Percentiles rank a stretch among this genome's conserved stretches.
Evolutionary conservation across 495 filamentous ascomycete species (phyloP).

Genomic region (Xylaria intraflava): DNA sequence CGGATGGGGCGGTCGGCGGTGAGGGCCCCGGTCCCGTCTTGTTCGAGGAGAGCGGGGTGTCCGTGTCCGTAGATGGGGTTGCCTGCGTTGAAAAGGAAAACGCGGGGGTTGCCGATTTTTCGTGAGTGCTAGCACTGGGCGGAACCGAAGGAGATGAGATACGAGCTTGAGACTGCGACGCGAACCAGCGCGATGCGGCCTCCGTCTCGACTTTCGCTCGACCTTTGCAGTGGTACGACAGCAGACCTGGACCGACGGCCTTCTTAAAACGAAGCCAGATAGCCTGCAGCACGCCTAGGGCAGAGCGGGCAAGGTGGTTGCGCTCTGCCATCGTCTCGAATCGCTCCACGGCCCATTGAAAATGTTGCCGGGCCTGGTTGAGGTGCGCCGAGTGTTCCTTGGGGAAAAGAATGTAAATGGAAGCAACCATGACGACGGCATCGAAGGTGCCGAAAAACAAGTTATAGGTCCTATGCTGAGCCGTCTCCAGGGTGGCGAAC

Average conservation of each 20-base stretch:
- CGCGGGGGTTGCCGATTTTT: conserved; percentile 5
- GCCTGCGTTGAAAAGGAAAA: conserved; percentile 5
- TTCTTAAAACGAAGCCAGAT: conserved; percentile 41
- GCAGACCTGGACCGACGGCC: conserved; percentile 26
- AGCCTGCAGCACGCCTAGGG: conserved; percentile 45
- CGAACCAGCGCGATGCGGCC: conserved; percentile 8
- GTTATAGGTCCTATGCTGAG: conserved; percentile 49
- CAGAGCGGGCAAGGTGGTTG: conserved; percentile 47
- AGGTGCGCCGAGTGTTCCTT: conserved; percentile 38
- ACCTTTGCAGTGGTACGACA: conserved; percentile 13
- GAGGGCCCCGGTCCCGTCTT: conserved; percentile 16
- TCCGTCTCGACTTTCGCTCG: conserved; percentile 14
- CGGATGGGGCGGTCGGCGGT: conserved; percentile 11
- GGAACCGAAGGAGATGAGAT: conserved; percentile 9
- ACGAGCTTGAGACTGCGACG: conserved; percentile 19
- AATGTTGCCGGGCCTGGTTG: conserved; percentile 41
- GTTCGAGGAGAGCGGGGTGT: conserved; percentile 13
- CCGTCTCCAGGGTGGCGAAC: conserved; percentile 42
- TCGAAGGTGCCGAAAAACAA: conserved; percentile 57
- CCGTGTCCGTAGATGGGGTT: conserved; percentile 8
- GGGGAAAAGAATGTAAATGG: conserved; percentile 51
- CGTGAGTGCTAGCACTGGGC: conserved; percentile 13
- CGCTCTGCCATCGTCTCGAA: conserved; percentile 44
- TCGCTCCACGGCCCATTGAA: conserved; percentile 47
- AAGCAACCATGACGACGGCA: conserved; percentile 53